Evolutionary conservation across 2,329 filamentous ascomycete species (phyloP), one percentile per base, ranked within the genome.

Genomic region (Colletotrichum lupini): DNA sequence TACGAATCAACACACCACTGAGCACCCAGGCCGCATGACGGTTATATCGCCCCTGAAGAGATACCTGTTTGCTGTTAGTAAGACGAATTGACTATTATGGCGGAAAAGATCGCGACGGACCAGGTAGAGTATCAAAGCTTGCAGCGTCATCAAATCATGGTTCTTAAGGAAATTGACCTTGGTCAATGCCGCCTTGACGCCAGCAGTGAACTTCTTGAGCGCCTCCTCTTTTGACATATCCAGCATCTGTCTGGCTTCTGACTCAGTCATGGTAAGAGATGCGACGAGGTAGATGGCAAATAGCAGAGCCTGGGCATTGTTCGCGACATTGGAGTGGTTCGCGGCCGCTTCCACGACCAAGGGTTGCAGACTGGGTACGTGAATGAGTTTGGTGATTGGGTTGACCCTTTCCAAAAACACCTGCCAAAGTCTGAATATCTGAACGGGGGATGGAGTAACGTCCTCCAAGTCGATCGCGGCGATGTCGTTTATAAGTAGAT

Each of bases 341-440:
- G 86, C 86, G 1, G 87, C 88, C 2, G 92, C 91, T 71, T 93
- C 89, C 49, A 93, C 86, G 8, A 95, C 84, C 58, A 89, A 87
- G 2, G 88, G 87, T 77, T 95, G 91, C 4, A 94, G 81, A 0
- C 91, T 91, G 0, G 93, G 93, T 1, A 92, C 88, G 78, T 96
- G 94, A 28, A 94, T 90, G 58, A 90, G 83, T 79, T 95, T 95
- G 76, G 91, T 90, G 58, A 95, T 80, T 0, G 93, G 93, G 77
- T 95, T 93, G 68, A 95, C 91, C 74, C 94, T 91, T 61, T 94
- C 91, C 6, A 95, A 83, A 76, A 92, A 95, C 9, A 90, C 85
- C 79, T 95, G 92, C 94, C 94, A 96, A 5, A 96, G 86, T 63
- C 88, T 87, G 77, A 94, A 91, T 30, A 93, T 89, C 42, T 94